Conservation (phyloP, 2,329 filamentous ascomycete genomes). For the Cladosporium sp. region DNA sequence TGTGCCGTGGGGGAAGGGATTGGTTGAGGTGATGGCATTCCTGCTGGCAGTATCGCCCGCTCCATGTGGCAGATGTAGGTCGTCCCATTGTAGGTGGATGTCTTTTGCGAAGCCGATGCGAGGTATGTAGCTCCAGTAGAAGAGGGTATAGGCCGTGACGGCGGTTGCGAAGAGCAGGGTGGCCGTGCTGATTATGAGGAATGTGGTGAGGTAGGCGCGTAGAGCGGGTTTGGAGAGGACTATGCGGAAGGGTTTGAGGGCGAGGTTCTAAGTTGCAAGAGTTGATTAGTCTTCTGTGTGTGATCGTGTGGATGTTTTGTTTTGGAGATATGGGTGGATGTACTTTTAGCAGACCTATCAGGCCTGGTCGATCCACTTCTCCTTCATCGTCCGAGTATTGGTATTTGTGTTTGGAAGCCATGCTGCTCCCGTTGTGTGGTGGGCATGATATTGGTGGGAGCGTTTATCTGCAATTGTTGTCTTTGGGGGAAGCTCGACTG, state of each 20-base stretch:
- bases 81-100: slow-evolving; percentile 64
- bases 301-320: background rate
- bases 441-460: slow-evolving; percentile 14
- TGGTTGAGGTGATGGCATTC: background rate
- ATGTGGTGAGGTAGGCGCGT: slow-evolving; percentile 59
- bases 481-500: too few species aligned
- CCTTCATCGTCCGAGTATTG: slow-evolving; percentile 1
- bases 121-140: slow-evolving; percentile 67
- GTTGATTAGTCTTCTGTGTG: background rate
- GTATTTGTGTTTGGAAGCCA: slow-evolving; percentile 14
- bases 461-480: too few species aligned
- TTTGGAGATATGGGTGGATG: background rate
- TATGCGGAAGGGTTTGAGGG: slow-evolving; percentile 51
- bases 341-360: slow-evolving; percentile 10
- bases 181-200: slow-evolving; percentile 51
- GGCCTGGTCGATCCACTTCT: background rate
- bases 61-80: slow-evolving; percentile 27
- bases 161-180: slow-evolving; percentile 55
- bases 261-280: slow-evolving; percentile 43
- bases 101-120: slow-evolving; percentile 58
- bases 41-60: background rate
- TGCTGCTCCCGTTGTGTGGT: slow-evolving; percentile 9
- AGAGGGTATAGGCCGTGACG: slow-evolving; percentile 58
- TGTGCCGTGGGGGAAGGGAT: slow-evolving; percentile 48
- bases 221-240: slow-evolving; percentile 59